Percentiles rank a stretch among this genome's conserved stretches.
These are phyloP conservation scores for Pseudodiploospora longispora DNA, from an alignment of 2,329 filamentous ascomycete species.

Conservation along the genomic window DNA sequence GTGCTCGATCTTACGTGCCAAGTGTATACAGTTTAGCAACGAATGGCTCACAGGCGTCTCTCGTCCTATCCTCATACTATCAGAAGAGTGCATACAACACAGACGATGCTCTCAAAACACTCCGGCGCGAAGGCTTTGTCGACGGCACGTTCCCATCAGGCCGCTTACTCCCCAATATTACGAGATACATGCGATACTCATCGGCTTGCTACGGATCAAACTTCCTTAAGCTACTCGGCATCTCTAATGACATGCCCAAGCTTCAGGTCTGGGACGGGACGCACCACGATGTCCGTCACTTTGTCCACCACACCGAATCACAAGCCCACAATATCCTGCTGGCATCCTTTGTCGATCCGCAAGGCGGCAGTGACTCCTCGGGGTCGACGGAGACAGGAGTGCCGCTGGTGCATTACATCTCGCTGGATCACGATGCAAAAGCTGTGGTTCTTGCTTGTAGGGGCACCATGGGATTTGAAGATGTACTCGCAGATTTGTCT, in stretches of 20 bases:
- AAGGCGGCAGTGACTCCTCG: constrained; percentile 57
- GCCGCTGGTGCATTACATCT: constrained; percentile 66
- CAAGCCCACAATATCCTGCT: constrained; percentile 52
- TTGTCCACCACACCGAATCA: constrained; percentile 54
- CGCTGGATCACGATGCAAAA: constrained; percentile 62
- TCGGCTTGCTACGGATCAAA: constrained; percentile 58
- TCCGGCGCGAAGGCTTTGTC: constrained; percentile 45
- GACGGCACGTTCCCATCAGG: constrained; percentile 51
- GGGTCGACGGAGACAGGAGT: constrained; percentile 59
- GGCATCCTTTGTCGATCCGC: constrained; percentile 62
- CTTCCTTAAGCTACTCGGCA: constrained; percentile 56
- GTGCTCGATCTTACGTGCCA: constrained; percentile 28
- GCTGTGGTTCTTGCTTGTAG: constrained; percentile 66
- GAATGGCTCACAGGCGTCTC: constrained; percentile 46
- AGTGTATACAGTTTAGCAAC: constrained; percentile 56
- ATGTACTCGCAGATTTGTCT: constrained; percentile 65
- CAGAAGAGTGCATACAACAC: constrained; percentile 41
- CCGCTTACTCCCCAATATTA: constrained; percentile 54
- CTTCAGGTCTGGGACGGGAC: constrained; percentile 36
- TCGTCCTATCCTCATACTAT: constrained; percentile 42
- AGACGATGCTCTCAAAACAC: constrained; percentile 38
- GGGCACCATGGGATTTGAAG: constrained; percentile 65
- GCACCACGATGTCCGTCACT: constrained; percentile 54
- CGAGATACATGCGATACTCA: constrained; percentile 57
- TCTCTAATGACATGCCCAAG: constrained; percentile 42